A percentile compares a stretch with the other conserved stretches of the same genome.
Evolutionary conservation across 1,284 basidiomycete genomes (phyloP).

Genomic region (Ustilago shanxiensis): DNA sequence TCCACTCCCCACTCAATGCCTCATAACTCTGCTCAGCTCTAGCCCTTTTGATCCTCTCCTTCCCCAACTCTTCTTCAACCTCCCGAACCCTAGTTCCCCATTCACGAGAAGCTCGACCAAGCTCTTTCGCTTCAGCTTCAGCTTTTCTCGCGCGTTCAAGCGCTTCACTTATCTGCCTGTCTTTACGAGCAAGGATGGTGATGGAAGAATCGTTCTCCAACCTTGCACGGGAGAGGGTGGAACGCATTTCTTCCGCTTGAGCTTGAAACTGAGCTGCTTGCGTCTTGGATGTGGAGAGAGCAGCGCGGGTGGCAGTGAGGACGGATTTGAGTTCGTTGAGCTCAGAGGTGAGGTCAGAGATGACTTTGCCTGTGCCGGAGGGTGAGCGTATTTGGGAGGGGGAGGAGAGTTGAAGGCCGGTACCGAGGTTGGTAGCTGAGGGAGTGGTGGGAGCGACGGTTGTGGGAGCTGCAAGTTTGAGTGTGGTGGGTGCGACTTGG

Average conservation of each 20-base stretch:
- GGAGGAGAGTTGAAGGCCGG: neutral
- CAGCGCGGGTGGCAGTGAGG: constrained; percentile 83
- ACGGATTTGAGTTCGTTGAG: constrained; percentile 61
- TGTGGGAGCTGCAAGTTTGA: constrained; percentile 10
- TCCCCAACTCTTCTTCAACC: constrained; percentile 58
- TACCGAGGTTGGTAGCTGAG: neutral
- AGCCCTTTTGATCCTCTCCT: constrained; percentile 47
- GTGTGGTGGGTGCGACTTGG: neutral
- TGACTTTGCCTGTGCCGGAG: constrained; percentile 39
- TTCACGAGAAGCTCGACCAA: constrained; percentile 59
- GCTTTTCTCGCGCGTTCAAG: constrained; percentile 67
- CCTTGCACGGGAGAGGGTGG: constrained; percentile 81
- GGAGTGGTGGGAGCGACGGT: neutral
- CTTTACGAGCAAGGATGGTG: constrained; percentile 85
- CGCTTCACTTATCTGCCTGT: constrained; percentile 81
- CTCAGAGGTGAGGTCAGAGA: constrained; percentile 52
- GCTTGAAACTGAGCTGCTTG: constrained; percentile 80
- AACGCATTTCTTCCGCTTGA: constrained; percentile 86
- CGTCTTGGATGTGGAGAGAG: constrained; percentile 81
- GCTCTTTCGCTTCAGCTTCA: constrained; percentile 64
- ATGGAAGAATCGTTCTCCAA: constrained; percentile 86
- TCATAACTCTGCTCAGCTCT: constrained; percentile 59
- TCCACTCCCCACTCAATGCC: constrained; percentile 49
- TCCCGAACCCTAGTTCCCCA: constrained; percentile 63
- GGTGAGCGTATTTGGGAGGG: constrained; percentile 1